Evolutionary conservation across 2,329 filamentous ascomycete species (phyloP), one percentile per base, ranked within the genome.

Genomic region (Aspergillus floridensis): DNA sequence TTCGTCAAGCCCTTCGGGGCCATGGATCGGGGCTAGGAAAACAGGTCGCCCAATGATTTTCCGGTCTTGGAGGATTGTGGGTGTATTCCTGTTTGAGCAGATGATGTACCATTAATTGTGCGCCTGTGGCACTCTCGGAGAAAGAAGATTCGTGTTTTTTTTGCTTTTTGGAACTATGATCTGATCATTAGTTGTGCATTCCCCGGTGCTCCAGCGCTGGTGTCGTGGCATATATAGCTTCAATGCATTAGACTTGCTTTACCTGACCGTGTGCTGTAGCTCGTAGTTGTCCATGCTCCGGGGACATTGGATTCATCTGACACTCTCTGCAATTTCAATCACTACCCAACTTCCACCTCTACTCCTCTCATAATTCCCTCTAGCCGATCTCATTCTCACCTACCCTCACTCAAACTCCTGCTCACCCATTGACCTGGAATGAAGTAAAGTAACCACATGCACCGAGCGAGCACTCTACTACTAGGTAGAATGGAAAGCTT

Each of bases 71-170:
- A 49, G 38, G 61, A 57, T 65, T 66, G 61, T 63, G 66, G 52
- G 56, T 29, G 50, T 35, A 56, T 59, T 59, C 56, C 60, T 67
- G 56, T 70, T 66, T 29, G 26, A 53, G 61, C 61, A 56, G 59
- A 63, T 61, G 59, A 49, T 72, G 67, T 72, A 71, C 67, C 66
- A 66, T 68, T 67, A 69, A 61, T 38, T 58, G 58, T 63, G 65
- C 69, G 65, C 66, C 61, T 64, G 66, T 71, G 67, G 65, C 65
- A 70, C 62, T 49, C 64, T 69, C 67, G 65, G 69, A 70, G 67
- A 66, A 67, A 68, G 66, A 72, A 71, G 69, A 69, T 59, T 68
- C 64, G 26, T 29, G 26, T 29, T 35, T 65, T 35, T 65, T 66
- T 66, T 65, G 54, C 41, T 65, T 65, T 62, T 54, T 53, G 58